Base-by-base conservation (phyloP, 73 alveolate genomes). In the Tetrahymena malaccensis region DNA sequence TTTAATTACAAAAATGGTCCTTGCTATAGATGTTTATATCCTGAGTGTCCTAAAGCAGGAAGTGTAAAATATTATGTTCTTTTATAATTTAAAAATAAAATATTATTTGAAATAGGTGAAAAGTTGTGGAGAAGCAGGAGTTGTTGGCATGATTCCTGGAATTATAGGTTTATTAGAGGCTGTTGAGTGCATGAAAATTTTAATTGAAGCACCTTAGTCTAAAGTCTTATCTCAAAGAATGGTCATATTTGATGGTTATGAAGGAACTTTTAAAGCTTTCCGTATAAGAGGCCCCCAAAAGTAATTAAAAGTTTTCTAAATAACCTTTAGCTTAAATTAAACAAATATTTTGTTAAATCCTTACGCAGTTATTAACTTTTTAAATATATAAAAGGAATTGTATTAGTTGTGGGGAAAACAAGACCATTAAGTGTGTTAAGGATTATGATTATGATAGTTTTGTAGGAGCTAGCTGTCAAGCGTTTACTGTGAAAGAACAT, bases 111-210 rank as follows among this genome's bases (percentile, higher is more conserved):
- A 27, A 12, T 70, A 97, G 93, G 98, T 98, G 19, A 96, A 96
- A 57, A 98, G 97, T 93, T 98, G 99, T 85, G 96, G 98, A 5
- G 99, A 98, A 55, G 99, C 99, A 38, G 99, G 99, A 15, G 99
- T 98, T 15, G 96, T 98, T 84, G 99, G 99, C 35, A 96, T 98
- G 93, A 94, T 97, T 40, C 99, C 99, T 25, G 99, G 99, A 19
- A 85, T 98, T 17, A 98, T 98, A 85, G 99, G 99, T 27, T 96
- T 96, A 43, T 44, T 98, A 5, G 98, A 98, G 96, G 99, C 99
- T 8, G 94, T 97, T 93, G 99, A 98, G 95, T 94, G 98, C 34
- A 95, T 98, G 83, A 98, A 98, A 94, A 96, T 98, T 27, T 96
- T 98, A 94, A 96, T 98, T 35, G 99, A 99, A 10, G 94, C 96